Conservation (phyloP, 306 rosid genomes). For the Casuarina equisetifolia region DNA sequence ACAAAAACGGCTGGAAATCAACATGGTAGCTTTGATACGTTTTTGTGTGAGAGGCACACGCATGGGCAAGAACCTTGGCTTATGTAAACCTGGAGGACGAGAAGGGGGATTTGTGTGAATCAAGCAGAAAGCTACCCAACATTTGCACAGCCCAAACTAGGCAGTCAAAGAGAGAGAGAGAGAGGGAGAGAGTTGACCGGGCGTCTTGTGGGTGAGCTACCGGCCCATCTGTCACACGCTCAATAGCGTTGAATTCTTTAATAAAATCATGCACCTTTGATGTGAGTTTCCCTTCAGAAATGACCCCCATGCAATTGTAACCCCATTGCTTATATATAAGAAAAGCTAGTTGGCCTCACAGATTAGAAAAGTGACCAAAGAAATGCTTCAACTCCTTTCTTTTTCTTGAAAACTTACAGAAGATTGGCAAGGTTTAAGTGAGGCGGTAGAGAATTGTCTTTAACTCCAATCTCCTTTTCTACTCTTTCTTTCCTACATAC, state of each 20-base stretch:
- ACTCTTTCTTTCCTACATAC: not conserved
- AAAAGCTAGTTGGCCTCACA: conserved; percentile 21
- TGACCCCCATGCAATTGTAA: conserved; percentile 41
- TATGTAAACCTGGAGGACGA: conserved; percentile 1
- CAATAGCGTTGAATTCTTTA: conserved; percentile 97
- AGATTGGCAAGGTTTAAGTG: conserved; percentile 9
- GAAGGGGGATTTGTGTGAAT: conserved; percentile 36
- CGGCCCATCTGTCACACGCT: conserved; percentile 85
- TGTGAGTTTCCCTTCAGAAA: conserved; percentile 44
- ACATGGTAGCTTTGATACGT: too few species aligned
- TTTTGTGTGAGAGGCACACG: not conserved
- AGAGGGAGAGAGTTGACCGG: conserved; percentile 71
- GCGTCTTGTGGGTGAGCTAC: conserved; percentile 98
- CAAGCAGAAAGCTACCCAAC: conserved; percentile 43
- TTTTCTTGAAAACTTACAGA: not conserved
- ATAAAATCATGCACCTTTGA: conserved; percentile 90
- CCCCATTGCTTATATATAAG: conserved; percentile 51
- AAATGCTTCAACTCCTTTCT: conserved; percentile 17
- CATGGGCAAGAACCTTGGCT: conserved; percentile 39
- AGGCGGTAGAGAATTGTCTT: conserved; percentile 22
- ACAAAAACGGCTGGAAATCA: too few species aligned
- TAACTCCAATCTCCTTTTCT: not conserved
- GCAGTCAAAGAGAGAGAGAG: conserved; percentile 33
- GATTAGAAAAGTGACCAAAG: conserved; percentile 14
- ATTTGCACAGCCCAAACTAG: conserved; percentile 22